A percentile compares a stretch with the other conserved stretches of the same genome.
Conservation (phyloP, 2,329 filamentous ascomycete genomes). For the Colletotrichum zoysiae region DNA sequence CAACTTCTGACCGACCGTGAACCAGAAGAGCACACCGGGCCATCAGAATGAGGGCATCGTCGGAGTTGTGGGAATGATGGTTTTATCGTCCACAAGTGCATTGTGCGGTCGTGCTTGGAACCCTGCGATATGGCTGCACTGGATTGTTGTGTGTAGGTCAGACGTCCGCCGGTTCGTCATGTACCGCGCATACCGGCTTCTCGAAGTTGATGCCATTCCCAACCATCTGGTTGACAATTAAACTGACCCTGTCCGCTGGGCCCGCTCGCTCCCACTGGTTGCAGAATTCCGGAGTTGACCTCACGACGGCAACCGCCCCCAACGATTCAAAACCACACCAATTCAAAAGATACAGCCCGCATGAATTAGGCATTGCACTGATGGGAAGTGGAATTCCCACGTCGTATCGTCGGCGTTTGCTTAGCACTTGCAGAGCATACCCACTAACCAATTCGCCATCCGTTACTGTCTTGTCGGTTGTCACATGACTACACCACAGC, state of each 20-base stretch:
- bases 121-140: not conserved
- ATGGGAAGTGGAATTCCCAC: not conserved
- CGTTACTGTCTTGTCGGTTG: constrained; percentile 5
- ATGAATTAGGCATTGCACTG: not conserved
- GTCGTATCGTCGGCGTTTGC: not conserved
- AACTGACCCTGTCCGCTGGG: not conserved
- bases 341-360: not conserved
- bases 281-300: not conserved
- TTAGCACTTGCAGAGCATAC: constrained; percentile 23
- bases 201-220: constrained; percentile 28
- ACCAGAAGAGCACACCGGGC: not conserved
- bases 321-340: not conserved
- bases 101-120: not conserved
- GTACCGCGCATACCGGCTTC: not conserved
- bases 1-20: not conserved
- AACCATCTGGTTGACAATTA: not conserved
- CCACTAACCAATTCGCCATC: not conserved
- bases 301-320: not conserved
- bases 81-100: not conserved
- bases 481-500: constrained; percentile 33
- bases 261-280: not conserved
- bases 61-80: not conserved
- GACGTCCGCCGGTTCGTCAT: not conserved
- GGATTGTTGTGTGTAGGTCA: not conserved
- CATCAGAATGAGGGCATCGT: not conserved